Conservation (phyloP, 1,284 basidiomycete genomes). For the Malassezia japonica region DNA sequence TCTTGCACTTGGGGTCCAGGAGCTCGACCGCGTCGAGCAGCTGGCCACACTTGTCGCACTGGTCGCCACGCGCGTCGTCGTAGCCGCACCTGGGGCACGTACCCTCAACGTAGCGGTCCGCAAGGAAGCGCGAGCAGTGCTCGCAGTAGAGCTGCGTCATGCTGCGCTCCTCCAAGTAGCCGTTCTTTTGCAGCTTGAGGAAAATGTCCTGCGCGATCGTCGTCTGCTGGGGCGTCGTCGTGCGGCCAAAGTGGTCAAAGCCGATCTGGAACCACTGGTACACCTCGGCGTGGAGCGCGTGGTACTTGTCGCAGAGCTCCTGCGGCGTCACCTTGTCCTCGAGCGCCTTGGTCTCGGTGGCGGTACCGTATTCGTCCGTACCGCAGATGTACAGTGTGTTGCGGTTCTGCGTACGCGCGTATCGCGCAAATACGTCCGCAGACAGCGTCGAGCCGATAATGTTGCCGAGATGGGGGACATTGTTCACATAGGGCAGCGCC, state of each 20-base stretch:
- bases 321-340: slow-evolving; percentile 82
- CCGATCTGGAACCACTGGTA: slow-evolving; percentile 89
- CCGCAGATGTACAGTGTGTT: slow-evolving; percentile 72
- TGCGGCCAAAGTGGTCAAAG: slow-evolving; percentile 94
- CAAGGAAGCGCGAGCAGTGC: slow-evolving; percentile 39
- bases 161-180: slow-evolving; percentile 40
- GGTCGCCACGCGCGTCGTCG: slow-evolving; percentile 85
- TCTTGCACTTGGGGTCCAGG: slow-evolving; percentile 85
- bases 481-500: slow-evolving; percentile 93
- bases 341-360: slow-evolving; percentile 91
- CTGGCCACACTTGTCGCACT: slow-evolving; percentile 88
- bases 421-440: slow-evolving; percentile 93
- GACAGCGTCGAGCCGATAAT: slow-evolving; percentile 94
- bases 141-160: slow-evolving; percentile 46
- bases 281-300: slow-evolving; percentile 76
- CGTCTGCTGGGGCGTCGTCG: slow-evolving; percentile 80
- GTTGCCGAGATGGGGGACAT: slow-evolving; percentile 96
- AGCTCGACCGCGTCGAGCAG: slow-evolving; percentile 84
- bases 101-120: slow-evolving; percentile 47
- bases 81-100: slow-evolving; percentile 45
- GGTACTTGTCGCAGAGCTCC: slow-evolving; percentile 87
- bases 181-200: slow-evolving; percentile 42
- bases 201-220: slow-evolving; percentile 52
- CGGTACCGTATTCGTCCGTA: slow-evolving; percentile 97
- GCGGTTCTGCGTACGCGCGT: slow-evolving; percentile 53